Conservation (phyloP, 306 rosid genomes). For the Cucumis cinereus region DNA sequence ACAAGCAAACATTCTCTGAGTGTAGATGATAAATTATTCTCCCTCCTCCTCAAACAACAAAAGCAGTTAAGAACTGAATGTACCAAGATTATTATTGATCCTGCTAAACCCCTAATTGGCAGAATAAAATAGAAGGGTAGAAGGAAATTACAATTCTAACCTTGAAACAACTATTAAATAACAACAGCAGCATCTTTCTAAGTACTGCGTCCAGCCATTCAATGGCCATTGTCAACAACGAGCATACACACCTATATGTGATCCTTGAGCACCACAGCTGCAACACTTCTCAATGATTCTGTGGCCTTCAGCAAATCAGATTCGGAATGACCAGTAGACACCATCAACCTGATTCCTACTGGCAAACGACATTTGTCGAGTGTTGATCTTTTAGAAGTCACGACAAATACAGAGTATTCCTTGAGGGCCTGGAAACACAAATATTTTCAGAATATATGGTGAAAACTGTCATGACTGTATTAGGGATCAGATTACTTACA, state of each 20-base stretch:
- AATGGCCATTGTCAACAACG: background rate
- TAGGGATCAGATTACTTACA: conserved; percentile 30
- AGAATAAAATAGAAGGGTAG: background rate
- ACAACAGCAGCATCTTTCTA: background rate
- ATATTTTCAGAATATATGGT: background rate
- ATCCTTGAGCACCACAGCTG: conserved; percentile 46
- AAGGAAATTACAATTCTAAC: background rate
- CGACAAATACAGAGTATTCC: conserved; percentile 63
- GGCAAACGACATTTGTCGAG: conserved; percentile 73
- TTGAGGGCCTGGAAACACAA: conserved; percentile 44
- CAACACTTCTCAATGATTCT: conserved; percentile 57
- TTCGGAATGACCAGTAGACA: conserved; percentile 77
- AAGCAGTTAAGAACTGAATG: background rate
- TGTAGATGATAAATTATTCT: background rate
- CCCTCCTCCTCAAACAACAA: background rate
- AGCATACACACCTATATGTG: conserved; percentile 19
- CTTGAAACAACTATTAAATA: background rate
- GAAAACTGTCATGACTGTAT: background rate
- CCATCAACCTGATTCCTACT: conserved; percentile 64
- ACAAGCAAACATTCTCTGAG: background rate
- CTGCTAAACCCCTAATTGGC: background rate
- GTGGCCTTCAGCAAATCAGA: conserved; percentile 61
- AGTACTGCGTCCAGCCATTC: background rate
- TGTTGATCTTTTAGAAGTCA: conserved; percentile 61
- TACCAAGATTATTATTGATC: background rate